Base-by-base conservation (phyloP, 2,329 filamentous ascomycete species). In the Lachnellula cervina region DNA sequence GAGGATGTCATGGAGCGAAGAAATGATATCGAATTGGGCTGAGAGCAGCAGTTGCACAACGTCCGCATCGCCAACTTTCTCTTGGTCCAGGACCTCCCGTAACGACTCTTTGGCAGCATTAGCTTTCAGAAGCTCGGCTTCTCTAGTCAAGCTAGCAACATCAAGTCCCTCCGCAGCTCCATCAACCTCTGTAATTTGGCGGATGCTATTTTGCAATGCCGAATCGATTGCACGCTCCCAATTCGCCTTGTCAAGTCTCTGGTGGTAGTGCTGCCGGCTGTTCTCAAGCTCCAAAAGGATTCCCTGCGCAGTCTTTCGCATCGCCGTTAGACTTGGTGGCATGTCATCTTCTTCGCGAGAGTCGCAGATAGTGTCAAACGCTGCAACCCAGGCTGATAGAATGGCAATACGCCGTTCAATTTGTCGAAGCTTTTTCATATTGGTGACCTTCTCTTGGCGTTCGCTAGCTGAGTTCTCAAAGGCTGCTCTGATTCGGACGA, bases 181-280 rank as follows among this genome's bases (percentile, higher is more conserved):
- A 50, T 88, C 71, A n/a, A 82, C 89, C n/a, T 86, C 81, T 37
- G 86, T 80, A 35, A 99, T 80, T 66, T 95, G 91, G 59, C 84
- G 81, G 56, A 96, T 76, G 64, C 90, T 90, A 68, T 95, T 90
- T 59, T 92, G 87, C 35, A 97, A 79, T 4, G 94, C 94, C 1
- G 90, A 90, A 66, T 96, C 92, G 58, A 99, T 80, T 46, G 86
- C 82, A 51, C 90, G 85, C 61, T 96, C 90, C 94, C 94, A 99
- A 60, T 87, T 89, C 47, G 80, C 84, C 70, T 87, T 90, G 46
- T 88, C 81, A 51, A 97, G 72, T 65, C 86, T 86, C 68, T 96
- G 89, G 68, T 96, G 90, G 61, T 93, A 88, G 70, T 97, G 92
- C 61, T 96, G 89, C 59, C 93, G 80, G 71, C 91, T 97, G 64